Evolutionary conservation across 371 early-diverging fungal genomes (phyloP).

Genomic region (Rozella allomycis): DNA sequence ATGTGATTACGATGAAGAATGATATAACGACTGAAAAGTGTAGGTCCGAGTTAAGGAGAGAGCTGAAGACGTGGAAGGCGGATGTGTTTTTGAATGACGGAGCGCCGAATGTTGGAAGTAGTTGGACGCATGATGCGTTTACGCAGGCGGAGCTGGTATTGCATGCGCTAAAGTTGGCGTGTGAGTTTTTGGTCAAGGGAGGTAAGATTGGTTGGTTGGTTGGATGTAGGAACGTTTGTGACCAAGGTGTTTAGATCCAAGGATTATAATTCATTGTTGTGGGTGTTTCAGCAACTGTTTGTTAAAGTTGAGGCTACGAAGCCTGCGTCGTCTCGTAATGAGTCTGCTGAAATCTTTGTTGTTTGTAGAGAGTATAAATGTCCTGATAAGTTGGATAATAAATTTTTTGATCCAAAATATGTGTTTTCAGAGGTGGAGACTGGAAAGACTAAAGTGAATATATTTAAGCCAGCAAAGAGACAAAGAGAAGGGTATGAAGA

Average conservation of each 20-base stretch:
- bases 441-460: not conserved
- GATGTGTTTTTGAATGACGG: slow-evolving; percentile 99
- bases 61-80: slow-evolving; percentile 92
- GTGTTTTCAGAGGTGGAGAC: slow-evolving; percentile 77
- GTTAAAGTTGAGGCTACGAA: slow-evolving; percentile 96
- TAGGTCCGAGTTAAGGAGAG: slow-evolving; percentile 51
- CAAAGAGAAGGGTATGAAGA: slow-evolving; percentile 93
- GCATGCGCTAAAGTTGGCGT: slow-evolving; percentile 82
- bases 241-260: slow-evolving; percentile 98
- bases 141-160: slow-evolving; percentile 92
- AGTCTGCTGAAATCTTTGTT: slow-evolving; percentile 99
- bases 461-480: slow-evolving; percentile 17
- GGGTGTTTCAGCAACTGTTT: slow-evolving; percentile 96
- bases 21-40: slow-evolving; percentile 96
- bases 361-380: slow-evolving; percentile 77
- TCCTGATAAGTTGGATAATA: slow-evolving; percentile 86
- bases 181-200: slow-evolving; percentile 78
- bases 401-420: slow-evolving; percentile 75
- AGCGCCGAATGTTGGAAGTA: slow-evolving; percentile 97
- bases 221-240: too few species aligned
- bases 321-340: slow-evolving; percentile 95
- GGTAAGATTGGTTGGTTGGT: too few species aligned
- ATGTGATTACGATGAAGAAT: slow-evolving; percentile 82
- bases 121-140: slow-evolving; percentile 97
- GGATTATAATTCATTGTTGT: slow-evolving; percentile 95